Conservation (phyloP, 2,329 filamentous ascomycete species). For the Anisogramma anomala region DNA sequence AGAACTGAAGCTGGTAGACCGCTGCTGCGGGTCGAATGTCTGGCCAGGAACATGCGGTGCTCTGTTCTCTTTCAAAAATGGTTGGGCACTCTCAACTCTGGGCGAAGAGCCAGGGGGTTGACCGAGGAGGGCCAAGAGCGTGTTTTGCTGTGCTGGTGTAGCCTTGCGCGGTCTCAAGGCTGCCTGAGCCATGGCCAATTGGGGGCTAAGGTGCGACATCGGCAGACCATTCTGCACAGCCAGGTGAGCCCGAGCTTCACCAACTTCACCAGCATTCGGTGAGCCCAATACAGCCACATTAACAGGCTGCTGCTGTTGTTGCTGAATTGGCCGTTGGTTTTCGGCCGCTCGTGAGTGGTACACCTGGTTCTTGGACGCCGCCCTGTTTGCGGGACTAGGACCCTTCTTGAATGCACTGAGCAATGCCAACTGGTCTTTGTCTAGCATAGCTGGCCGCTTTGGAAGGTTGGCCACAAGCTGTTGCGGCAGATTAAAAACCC, state of each 20-base stretch:
- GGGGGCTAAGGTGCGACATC: conserved; percentile 6
- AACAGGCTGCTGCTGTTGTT: conserved; percentile 4
- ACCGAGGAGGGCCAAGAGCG: conserved; percentile 44
- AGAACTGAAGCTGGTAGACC: not conserved
- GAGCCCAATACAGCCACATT: conserved; percentile 13
- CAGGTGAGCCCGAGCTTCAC: not conserved
- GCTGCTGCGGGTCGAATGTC: conserved; percentile 8
- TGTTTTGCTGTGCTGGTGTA: conserved; percentile 33
- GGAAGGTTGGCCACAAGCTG: conserved; percentile 1
- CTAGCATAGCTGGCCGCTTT: conserved; percentile 23
- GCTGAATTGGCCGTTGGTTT: conserved; percentile 11
- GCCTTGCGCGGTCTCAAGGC: conserved; percentile 11
- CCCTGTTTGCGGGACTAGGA: conserved; percentile 15
- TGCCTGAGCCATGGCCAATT: conserved; percentile 2
- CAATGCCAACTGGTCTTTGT: conserved; percentile 31
- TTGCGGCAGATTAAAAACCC: conserved; percentile 4
- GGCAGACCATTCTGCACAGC: not conserved
- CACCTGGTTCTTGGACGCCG: not conserved
- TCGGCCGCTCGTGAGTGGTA: conserved; percentile 13
- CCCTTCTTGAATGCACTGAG: conserved; percentile 33
- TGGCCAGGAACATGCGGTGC: conserved; percentile 1
- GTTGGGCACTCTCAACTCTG: not conserved
- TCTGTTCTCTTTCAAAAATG: conserved; percentile 8
- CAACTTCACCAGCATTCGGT: conserved; percentile 9
- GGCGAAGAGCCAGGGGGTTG: conserved; percentile 23